Evolutionary conservation across 108 stramenopile species (phyloP).

Genomic region (Skeletonema menzelii): DNA sequence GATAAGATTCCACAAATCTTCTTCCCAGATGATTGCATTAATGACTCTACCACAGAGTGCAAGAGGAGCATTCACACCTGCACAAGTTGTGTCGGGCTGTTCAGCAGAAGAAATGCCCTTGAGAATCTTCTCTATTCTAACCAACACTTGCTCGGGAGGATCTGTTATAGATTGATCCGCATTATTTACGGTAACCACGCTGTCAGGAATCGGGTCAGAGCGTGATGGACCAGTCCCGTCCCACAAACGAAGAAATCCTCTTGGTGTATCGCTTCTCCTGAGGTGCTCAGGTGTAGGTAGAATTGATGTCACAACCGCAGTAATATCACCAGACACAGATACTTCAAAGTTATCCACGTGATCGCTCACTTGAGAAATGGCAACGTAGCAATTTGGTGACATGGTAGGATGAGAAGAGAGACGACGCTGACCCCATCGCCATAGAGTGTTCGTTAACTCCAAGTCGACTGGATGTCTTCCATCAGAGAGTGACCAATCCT

Average conservation of each 20-base stretch:
- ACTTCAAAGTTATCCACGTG: conserved; percentile 24
- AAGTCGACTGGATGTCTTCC: conserved; percentile 15
- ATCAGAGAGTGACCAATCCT: conserved; percentile 32
- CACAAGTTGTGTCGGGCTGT: conserved; percentile 19
- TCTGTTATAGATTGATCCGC: conserved; percentile 33
- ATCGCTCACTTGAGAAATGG: conserved; percentile 40
- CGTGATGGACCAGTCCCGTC: conserved; percentile 79
- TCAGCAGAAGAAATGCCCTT: conserved; percentile 11
- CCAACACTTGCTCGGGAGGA: conserved; percentile 58
- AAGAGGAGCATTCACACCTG: conserved; percentile 22
- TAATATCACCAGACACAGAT: conserved; percentile 60
- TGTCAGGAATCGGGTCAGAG: conserved; percentile 52
- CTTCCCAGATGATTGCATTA: conserved; percentile 81
- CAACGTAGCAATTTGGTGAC: conserved; percentile 33
- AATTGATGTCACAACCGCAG: conserved; percentile 67
- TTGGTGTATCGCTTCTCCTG: conserved; percentile 34
- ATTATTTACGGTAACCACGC: background rate
- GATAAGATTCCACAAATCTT: conserved; percentile 72
- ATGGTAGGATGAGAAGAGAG: conserved; percentile 57
- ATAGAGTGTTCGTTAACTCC: conserved; percentile 36
- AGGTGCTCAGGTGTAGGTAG: conserved; percentile 41
- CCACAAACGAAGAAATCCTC: conserved; percentile 83
- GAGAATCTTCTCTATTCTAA: conserved; percentile 40
- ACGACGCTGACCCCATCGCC: conserved; percentile 73
- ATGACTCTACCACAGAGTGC: conserved; percentile 72